Evolutionary conservation across 177 flowering plant species (phyloP).

Genomic region (Telopea speciosissima): DNA sequence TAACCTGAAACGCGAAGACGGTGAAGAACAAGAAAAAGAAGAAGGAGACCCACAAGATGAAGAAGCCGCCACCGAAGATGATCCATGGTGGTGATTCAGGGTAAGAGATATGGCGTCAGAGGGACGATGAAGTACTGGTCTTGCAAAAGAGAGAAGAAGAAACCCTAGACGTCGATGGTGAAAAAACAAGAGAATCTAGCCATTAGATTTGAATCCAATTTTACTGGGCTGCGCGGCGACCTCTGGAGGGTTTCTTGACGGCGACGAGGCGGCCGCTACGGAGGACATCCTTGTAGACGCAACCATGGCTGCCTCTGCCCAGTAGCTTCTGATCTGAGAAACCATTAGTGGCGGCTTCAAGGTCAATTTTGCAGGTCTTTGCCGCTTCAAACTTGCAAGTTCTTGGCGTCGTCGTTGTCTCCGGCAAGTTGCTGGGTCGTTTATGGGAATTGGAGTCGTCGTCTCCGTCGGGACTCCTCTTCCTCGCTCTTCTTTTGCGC

Average conservation of each 20-base stretch:
- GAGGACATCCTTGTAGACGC: constrained; percentile 62
- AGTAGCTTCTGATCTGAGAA: constrained; percentile 63
- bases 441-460: no score
- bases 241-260: constrained; percentile 38
- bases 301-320: constrained; percentile 78
- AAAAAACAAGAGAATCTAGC: constrained; percentile 62
- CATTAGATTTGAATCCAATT: no score
- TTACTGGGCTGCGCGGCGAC: no score
- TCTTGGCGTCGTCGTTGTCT: no score
- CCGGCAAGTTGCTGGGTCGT: no score
- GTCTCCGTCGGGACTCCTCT: no score
- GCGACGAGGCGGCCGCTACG: constrained; percentile 57
- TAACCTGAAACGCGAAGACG: constrained; percentile 39
- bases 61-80: constrained; percentile 16
- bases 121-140: constrained; percentile 20
- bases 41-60: constrained; percentile 21
- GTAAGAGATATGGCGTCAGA: constrained; percentile 20
- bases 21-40: constrained; percentile 21
- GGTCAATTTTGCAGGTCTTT: no score
- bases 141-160: constrained; percentile 35
- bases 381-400: no score
- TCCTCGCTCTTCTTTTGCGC: no score
- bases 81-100: constrained; percentile 18
- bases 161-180: constrained; percentile 30
- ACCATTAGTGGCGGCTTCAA: constrained; percentile 65